These are phyloP conservation scores for Russula emetica DNA, from an alignment of 768 basidiomycete genomes.

Conservation along the genomic window DNA sequence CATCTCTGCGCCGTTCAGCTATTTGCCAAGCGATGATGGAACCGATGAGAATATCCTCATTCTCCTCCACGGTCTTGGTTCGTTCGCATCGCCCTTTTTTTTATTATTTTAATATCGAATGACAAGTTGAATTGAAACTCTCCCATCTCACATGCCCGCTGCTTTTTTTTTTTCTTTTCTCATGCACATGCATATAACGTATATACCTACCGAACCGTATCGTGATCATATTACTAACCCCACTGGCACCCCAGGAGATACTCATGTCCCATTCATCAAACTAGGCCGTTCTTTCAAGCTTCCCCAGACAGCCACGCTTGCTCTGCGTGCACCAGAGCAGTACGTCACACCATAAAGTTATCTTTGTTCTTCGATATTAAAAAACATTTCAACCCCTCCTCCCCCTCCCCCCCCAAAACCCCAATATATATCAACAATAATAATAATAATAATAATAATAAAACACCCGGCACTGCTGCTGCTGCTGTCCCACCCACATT, in stretches of 20 bases:
- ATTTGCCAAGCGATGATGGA: slow-evolving; percentile 72
- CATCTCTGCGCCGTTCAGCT: slow-evolving; percentile 58
- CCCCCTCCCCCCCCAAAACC: too few species aligned
- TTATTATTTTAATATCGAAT: too few species aligned
- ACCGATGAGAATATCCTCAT: slow-evolving; percentile 83
- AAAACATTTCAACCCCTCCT: background rate
- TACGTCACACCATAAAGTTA: slow-evolving; percentile 36
- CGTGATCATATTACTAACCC: too few species aligned
- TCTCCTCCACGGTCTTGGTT: slow-evolving; percentile 83
- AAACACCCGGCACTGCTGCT: background rate
- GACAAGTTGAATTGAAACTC: background rate
- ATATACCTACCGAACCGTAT: background rate
- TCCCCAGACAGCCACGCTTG: slow-evolving; percentile 86
- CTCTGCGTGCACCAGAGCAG: slow-evolving; percentile 75
- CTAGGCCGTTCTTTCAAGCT: slow-evolving; percentile 71
- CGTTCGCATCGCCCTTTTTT: slow-evolving; percentile 27
- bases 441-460: too few species aligned
- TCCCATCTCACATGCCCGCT: background rate
- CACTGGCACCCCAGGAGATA: slow-evolving; percentile 59
- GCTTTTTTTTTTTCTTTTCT: background rate
- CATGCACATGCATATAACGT: background rate
- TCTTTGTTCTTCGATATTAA: background rate
- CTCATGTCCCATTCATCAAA: slow-evolving; percentile 67
- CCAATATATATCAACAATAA: too few species aligned
- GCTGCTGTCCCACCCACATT: background rate